Evolutionary conservation across 371 early-diverging fungal species (phyloP).

Genomic region (Mucor mucedo): DNA sequence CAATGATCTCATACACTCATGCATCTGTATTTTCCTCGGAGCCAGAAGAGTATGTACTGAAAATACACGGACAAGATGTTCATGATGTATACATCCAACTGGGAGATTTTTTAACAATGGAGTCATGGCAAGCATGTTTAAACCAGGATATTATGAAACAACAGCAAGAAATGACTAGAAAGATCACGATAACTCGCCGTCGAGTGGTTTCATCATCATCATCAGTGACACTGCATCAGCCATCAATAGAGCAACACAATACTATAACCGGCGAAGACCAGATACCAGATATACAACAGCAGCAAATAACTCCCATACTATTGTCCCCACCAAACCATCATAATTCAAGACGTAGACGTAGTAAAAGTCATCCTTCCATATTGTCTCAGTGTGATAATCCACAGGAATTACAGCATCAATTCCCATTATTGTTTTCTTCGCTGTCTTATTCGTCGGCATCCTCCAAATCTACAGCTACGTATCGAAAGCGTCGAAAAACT

Average conservation of each 20-base stretch:
- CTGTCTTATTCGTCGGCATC: not conserved
- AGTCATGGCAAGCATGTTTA: slow-evolving; percentile 47
- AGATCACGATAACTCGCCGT: not conserved
- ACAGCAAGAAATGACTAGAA: slow-evolving; percentile 4
- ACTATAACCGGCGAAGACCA: not conserved
- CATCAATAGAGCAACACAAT: no score
- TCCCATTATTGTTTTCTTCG: not conserved
- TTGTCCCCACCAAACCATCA: not conserved
- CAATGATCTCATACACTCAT: slow-evolving; percentile 49
- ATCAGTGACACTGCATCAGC: not conserved
- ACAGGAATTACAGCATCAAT: no score
- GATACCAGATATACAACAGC: not conserved
- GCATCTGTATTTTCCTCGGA: slow-evolving; percentile 44
- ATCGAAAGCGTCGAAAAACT: not conserved
- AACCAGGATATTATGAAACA: slow-evolving; percentile 26
- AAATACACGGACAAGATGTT: slow-evolving; percentile 46
- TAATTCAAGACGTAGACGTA: slow-evolving; percentile 2
- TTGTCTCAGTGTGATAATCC: not conserved
- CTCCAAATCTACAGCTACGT: not conserved
- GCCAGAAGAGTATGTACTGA: slow-evolving; percentile 51
- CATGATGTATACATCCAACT: slow-evolving; percentile 55
- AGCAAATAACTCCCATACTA: not conserved
- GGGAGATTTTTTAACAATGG: slow-evolving; percentile 44
- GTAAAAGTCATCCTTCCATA: slow-evolving; percentile 9
- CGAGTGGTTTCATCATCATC: not conserved